A percentile compares a stretch with the other conserved stretches of the same genome.
Conservation (phyloP, 1,284 basidiomycete genomes). For the Cryptococcus sp. region DNA sequence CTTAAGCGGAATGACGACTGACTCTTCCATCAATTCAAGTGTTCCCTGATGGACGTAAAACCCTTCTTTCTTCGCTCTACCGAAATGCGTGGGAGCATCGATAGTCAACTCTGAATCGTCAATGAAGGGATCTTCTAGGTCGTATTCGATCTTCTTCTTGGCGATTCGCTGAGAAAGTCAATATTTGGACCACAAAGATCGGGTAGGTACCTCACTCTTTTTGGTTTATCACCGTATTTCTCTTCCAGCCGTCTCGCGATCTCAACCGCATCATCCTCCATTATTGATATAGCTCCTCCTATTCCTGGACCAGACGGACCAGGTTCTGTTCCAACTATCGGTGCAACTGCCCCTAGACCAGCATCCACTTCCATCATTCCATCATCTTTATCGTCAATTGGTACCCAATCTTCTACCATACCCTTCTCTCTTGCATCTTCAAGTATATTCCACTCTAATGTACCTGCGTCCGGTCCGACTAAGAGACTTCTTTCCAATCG, state of each 20-base stretch:
- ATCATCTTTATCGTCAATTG: conserved; percentile 10
- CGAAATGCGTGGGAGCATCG: conserved; percentile 84
- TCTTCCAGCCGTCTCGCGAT: conserved; percentile 32
- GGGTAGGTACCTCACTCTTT: conserved; percentile 6
- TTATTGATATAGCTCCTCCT: not conserved
- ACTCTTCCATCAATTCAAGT: conserved; percentile 61
- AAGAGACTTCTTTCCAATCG: conserved; percentile 25
- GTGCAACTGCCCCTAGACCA: no score
- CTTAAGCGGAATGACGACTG: conserved; percentile 1
- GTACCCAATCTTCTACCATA: conserved; percentile 21
- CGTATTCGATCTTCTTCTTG: conserved; percentile 71
- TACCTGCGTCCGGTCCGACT: conserved; percentile 9
- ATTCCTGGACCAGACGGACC: no score
- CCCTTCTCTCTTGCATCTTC: conserved; percentile 28
- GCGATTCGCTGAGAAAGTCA: conserved; percentile 29
- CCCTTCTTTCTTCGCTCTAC: conserved; percentile 88
- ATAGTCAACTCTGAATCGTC: conserved; percentile 91
- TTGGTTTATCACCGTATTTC: conserved; percentile 28
- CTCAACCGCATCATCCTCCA: conserved; percentile 23
- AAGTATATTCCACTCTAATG: conserved; percentile 37
- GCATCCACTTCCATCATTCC: conserved; percentile 4
- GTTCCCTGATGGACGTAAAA: conserved; percentile 87
- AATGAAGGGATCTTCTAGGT: conserved; percentile 88
- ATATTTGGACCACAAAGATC: no score
- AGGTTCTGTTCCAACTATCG: no score